phyloP scores from a whole-genome alignment of 2,329 filamentous ascomycete species.

The Colletotrichum sp. region DNA sequence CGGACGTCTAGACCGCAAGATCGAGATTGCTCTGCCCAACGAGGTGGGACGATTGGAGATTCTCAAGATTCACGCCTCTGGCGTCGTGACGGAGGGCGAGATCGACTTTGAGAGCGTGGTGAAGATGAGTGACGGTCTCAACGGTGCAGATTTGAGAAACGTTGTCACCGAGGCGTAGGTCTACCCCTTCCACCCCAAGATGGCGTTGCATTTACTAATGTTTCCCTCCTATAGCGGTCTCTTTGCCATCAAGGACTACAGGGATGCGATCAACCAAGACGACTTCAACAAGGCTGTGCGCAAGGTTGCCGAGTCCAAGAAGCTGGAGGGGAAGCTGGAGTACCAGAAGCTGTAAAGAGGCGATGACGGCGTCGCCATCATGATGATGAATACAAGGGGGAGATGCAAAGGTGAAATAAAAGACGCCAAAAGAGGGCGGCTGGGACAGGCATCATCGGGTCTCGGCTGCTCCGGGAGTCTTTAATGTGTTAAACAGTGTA shows the following conservation, averaged over 20 bases:
- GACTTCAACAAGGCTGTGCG: slow-evolving; percentile 99
- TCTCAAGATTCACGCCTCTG: slow-evolving; percentile 92
- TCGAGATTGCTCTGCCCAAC: slow-evolving; percentile 96
- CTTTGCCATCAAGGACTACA: slow-evolving; percentile 98
- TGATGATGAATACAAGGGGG: not conserved
- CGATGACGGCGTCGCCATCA: not conserved
- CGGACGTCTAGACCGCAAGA: slow-evolving; percentile 93
- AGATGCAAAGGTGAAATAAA: not conserved
- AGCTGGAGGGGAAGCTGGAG: slow-evolving; percentile 96
- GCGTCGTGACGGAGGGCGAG: slow-evolving; percentile 89
- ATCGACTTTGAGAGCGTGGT: slow-evolving; percentile 99
- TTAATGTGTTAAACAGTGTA: slow-evolving; percentile 18
- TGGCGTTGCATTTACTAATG: slow-evolving; percentile 27
- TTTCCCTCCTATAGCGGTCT: slow-evolving; percentile 67
- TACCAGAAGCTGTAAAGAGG: slow-evolving; percentile 82
- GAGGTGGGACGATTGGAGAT: slow-evolving; percentile 96
- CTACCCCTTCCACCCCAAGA: not conserved
- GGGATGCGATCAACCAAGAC: slow-evolving; percentile 95
- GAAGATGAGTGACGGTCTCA: slow-evolving; percentile 99
- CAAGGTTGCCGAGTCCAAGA: slow-evolving; percentile 97
- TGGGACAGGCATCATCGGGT: not conserved
- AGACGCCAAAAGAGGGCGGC: not conserved
- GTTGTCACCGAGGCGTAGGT: slow-evolving; percentile 98
- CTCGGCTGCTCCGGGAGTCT: not conserved
- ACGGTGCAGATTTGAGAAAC: slow-evolving; percentile 96